Conservation (phyloP, 306 rosid species). For the Crotalaria pallida region DNA sequence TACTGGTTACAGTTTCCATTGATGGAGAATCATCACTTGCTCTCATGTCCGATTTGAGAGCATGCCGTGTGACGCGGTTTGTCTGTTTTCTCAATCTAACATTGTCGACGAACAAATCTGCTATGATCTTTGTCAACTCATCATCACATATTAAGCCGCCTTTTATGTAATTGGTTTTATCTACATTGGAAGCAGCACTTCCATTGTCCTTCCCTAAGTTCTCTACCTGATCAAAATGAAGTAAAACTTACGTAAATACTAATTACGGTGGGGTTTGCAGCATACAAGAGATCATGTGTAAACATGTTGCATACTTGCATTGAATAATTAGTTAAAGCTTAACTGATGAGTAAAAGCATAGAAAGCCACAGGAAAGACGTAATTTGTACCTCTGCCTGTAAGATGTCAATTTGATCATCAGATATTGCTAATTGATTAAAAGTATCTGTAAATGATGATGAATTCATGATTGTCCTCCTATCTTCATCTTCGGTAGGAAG, state of each 20-base stretch:
- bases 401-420: conserved; percentile 56
- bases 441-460: conserved; percentile 49
- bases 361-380: neutral
- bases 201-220: conserved; percentile 41
- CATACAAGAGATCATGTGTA: neutral
- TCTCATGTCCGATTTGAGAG: conserved; percentile 41
- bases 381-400: conserved; percentile 63
- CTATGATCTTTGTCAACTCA: conserved; percentile 59
- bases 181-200: conserved; percentile 31
- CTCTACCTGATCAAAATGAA: conserved; percentile 54
- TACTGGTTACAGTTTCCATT: conserved; percentile 34
- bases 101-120: conserved; percentile 59
- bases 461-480: conserved; percentile 14
- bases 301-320: conserved; percentile 4
- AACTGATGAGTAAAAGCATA: neutral
- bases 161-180: conserved; percentile 30
- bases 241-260: neutral
- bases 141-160: conserved; percentile 39
- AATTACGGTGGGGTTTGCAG: neutral
- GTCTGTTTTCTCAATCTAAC: conserved; percentile 85
- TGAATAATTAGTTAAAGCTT: neutral
- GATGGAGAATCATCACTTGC: conserved; percentile 36
- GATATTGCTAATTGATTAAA: conserved; percentile 50
- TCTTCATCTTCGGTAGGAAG: conserved; percentile 37
- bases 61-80: conserved; percentile 36